Base-by-base conservation (phyloP, 176 grass and related monocot genomes). In the Bolboschoenus planiculmis region DNA sequence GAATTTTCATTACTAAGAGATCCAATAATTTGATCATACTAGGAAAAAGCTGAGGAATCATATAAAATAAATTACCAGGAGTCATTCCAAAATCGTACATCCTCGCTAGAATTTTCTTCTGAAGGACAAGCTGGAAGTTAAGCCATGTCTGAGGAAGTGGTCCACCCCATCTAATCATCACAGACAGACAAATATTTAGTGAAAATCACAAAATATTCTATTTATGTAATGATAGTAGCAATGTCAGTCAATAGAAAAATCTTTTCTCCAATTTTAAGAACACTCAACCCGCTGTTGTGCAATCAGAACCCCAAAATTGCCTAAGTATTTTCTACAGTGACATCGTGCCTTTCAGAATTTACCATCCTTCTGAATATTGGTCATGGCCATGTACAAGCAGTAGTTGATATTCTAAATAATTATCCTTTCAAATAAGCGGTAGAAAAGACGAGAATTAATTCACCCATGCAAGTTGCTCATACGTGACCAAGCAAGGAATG, bases 391-490 rank as follows among this genome's bases (percentile, higher is more conserved):
- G 21, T 27, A 46, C n/a, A 36, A 37, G 63, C 31, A 44, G 39
- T 11, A 46, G 21, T 73, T 73, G 40, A 46, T 44, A 21, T 46
- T 73, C 40, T 21, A 10, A 72, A 23, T 26, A 72, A 23, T 13
- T 21, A 70, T 71, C 36, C 35, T 71, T 40, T 21, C 10, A 73
- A 67, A 44, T 46, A 73, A 73, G 3, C 46, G 39, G 23, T 24
- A 46, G 50, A 73, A 46, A 73, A 47, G 40, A 46, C 21, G 14
- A 66, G n/a, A 5, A 43, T 71, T 73, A 44, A 73, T 85, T 87
- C 86, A 97, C 95, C 83, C 92, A 84, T 97, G 95, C 56, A 97
- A 81, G 80, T 97, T 97, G 30, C 90, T 92, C 95, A 97, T 97
- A 82, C 95, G 93, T 81, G 95, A 90, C 95, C 95, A 97, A 60